These are phyloP conservation scores for Polytrichum formosum DNA, from an alignment of 225 moss, liverwort and hornwort genomes.

Conservation along the genomic window DNA sequence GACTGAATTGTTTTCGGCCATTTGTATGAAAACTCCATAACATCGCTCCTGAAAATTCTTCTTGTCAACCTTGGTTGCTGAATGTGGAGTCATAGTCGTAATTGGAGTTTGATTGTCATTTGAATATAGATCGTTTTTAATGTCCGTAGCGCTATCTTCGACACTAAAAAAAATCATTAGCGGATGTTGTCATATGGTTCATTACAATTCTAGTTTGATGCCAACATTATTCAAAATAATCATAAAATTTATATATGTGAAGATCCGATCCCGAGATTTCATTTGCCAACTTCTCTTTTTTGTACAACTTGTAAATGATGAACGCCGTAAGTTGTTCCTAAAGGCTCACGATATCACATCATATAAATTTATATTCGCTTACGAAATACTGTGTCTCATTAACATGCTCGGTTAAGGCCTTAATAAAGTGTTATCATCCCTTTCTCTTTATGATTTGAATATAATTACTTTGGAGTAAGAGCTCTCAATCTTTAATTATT, in stretches of 20 bases:
- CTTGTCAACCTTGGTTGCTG: constrained; percentile 8
- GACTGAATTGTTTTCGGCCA: constrained; percentile 23
- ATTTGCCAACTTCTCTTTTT: constrained; percentile 30
- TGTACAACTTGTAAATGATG: constrained; percentile 33
- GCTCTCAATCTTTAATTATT: too few relatives aligned
- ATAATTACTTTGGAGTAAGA: too few relatives aligned
- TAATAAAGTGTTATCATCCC: too few relatives aligned
- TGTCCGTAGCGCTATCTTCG: background rate
- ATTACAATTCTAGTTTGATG: constrained; percentile 23
- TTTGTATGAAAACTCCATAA: constrained; percentile 24
- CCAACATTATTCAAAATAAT: constrained; percentile 31
- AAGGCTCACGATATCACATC: too few relatives aligned
- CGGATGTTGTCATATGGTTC: constrained; percentile 14
- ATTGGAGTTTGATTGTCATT: constrained; percentile 1
- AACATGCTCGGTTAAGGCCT: too few relatives aligned
- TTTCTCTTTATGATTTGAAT: too few relatives aligned
- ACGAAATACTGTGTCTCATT: too few relatives aligned
- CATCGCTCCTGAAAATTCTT: constrained; percentile 24
- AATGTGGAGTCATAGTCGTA: background rate
- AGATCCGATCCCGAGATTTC: constrained; percentile 45
- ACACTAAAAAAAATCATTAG: constrained; percentile 36
- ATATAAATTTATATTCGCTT: too few relatives aligned
- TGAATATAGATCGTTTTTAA: constrained; percentile 4
- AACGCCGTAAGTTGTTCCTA: too few relatives aligned
- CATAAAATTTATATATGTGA: constrained; percentile 39